phyloP scores from a whole-genome alignment of 495 filamentous ascomycete species.

The Zalerion maritima region DNA sequence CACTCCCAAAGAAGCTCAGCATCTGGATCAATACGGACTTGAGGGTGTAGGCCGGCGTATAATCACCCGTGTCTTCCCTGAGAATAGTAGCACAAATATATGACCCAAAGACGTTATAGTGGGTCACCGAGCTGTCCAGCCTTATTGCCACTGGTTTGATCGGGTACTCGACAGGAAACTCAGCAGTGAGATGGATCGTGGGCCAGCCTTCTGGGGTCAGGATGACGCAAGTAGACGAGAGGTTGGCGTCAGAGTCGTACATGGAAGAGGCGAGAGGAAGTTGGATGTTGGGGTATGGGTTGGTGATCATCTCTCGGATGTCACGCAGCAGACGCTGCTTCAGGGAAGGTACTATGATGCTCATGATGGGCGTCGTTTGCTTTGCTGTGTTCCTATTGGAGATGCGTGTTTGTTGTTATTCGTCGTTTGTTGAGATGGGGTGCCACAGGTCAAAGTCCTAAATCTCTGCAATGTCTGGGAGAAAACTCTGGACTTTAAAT shows the following conservation, averaged over 20 bases:
- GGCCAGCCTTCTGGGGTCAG: constrained; percentile 20
- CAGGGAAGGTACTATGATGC: constrained; percentile 5
- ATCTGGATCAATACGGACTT: constrained; percentile 36
- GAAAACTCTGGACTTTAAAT: too few species aligned
- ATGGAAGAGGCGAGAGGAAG: too few species aligned
- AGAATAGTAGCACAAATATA: constrained; percentile 38
- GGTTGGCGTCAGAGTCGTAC: constrained; percentile 19
- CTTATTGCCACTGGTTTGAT: constrained; percentile 23
- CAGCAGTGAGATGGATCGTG: constrained; percentile 20
- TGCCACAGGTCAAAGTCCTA: too few species aligned
- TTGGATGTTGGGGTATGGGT: constrained; percentile 32
- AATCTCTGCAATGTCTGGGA: too few species aligned
- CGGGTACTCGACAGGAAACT: constrained; percentile 23
- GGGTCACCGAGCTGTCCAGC: constrained; percentile 35
- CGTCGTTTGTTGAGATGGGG: too few species aligned
- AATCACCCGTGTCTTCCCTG: constrained; percentile 19
- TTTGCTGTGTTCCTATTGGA: too few species aligned
- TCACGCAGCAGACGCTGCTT: constrained; percentile 23
- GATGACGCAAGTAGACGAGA: constrained; percentile 24
- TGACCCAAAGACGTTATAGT: constrained; percentile 35
- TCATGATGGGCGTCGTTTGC: constrained; percentile 1
- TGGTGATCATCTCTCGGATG: constrained; percentile 28
- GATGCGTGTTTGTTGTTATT: too few species aligned
- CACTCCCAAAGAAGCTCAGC: constrained; percentile 46
- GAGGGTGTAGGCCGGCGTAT: constrained; percentile 36